Evolutionary conservation across 2,329 filamentous ascomycete genomes (phyloP).

Genomic region (Pseudocercospora fuligena): DNA sequence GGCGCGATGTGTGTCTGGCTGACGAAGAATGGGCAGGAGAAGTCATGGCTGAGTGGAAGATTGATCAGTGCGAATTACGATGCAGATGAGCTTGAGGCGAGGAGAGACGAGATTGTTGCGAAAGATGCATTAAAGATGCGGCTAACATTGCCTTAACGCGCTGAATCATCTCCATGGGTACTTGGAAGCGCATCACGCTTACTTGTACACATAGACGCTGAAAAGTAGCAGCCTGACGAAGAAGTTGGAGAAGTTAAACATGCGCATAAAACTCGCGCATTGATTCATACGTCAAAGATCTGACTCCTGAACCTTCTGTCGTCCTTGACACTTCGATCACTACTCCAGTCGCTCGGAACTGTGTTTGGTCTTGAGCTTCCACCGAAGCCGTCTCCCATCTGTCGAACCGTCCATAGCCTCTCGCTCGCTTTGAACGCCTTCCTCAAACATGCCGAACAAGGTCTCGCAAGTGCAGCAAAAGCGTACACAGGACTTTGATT

Average conservation of each 20-base stretch:
- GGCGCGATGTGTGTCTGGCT: slow-evolving; percentile 43
- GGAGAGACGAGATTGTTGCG: slow-evolving; percentile 41
- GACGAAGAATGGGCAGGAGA: slow-evolving; percentile 34
- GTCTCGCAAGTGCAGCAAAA: background rate
- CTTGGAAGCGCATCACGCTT: no score
- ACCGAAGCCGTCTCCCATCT: background rate
- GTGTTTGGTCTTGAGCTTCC: background rate
- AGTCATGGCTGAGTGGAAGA: slow-evolving; percentile 45
- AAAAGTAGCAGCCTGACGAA: no score
- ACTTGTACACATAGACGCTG: no score
- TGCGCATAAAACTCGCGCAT: background rate
- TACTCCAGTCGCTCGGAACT: background rate
- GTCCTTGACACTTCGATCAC: background rate
- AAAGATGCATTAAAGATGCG: slow-evolving; percentile 45
- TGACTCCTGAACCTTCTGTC: background rate
- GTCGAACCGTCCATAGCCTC: background rate
- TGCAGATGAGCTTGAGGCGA: slow-evolving; percentile 42
- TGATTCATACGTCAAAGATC: background rate
- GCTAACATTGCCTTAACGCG: slow-evolving; percentile 22
- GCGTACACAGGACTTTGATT: background rate
- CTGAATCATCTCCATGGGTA: no score
- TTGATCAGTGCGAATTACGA: slow-evolving; percentile 46
- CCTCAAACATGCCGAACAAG: slow-evolving; percentile 9
- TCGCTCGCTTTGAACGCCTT: background rate
- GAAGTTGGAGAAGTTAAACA: background rate